Percentiles rank a stretch among this genome's conserved stretches.
Conservation (phyloP, 306 rosid genomes). For the Prinsepia uniflora region DNA sequence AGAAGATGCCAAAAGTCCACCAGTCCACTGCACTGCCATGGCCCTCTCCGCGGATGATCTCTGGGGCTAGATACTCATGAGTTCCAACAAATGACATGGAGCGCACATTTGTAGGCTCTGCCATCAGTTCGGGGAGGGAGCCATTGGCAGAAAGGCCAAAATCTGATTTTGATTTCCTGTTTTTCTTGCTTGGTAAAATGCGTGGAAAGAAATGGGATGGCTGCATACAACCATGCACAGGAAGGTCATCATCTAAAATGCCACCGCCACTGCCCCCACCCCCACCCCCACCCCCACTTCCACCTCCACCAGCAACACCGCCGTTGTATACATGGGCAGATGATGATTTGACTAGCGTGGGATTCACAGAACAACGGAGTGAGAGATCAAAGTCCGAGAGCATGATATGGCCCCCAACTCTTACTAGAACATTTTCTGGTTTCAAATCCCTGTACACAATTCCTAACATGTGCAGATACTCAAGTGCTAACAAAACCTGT, state of each 20-base stretch:
- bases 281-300: too few relatives aligned
- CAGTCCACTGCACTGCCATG: constrained; percentile 96
- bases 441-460: constrained; percentile 87
- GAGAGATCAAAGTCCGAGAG: constrained; percentile 91
- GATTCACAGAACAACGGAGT: constrained; percentile 78
- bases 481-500: constrained; percentile 76
- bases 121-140: constrained; percentile 82
- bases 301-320: constrained; percentile 1
- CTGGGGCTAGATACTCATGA: constrained; percentile 88
- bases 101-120: constrained; percentile 80
- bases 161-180: constrained; percentile 77
- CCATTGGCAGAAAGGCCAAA: constrained; percentile 56
- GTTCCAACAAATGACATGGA: constrained; percentile 98
- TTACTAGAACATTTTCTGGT: constrained; percentile 81
- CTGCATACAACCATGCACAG: constrained; percentile 43
- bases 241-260: constrained; percentile 41
- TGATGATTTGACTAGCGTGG: constrained; percentile 79
- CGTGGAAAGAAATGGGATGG: constrained; percentile 73
- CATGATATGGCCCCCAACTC: constrained; percentile 94
- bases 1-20: constrained; percentile 96
- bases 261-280: constrained; percentile 19
- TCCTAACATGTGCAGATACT: constrained; percentile 96
- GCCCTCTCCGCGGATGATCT: constrained; percentile 88
- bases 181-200: constrained; percentile 66
- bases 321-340: constrained; percentile 33